These are phyloP conservation scores for Parasarocladium wereldwijsianum DNA, from an alignment of 2,329 filamentous ascomycete genomes.

Conservation along the genomic window DNA sequence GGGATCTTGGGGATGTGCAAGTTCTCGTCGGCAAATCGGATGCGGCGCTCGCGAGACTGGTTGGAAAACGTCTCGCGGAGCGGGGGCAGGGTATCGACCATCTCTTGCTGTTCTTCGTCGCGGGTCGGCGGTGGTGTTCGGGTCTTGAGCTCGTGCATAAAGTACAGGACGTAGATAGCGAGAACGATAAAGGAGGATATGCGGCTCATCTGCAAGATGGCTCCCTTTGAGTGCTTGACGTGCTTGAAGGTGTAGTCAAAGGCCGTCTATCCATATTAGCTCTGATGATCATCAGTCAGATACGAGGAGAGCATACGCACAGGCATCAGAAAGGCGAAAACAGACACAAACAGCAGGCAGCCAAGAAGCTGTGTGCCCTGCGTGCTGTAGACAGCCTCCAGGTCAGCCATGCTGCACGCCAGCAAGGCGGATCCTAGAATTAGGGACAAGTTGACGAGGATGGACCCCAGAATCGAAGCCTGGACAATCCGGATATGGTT, in stretches of 20 bases:
- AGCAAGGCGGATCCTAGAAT: constrained; percentile 66
- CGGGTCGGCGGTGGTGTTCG: constrained; percentile 55
- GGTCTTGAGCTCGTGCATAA: constrained; percentile 63
- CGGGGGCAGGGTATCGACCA: constrained; percentile 19
- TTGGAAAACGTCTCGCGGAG: not conserved
- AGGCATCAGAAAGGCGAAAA: constrained; percentile 23
- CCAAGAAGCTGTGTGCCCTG: constrained; percentile 20
- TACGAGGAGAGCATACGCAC: constrained; percentile 11
- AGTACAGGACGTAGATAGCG: constrained; percentile 57
- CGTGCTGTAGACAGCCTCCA: constrained; percentile 37
- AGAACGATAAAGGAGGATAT: constrained; percentile 64
- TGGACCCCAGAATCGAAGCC: constrained; percentile 61
- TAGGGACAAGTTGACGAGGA: constrained; percentile 60
- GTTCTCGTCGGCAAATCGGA: constrained; percentile 14
- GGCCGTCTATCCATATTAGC: constrained; percentile 18
- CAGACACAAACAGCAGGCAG: constrained; percentile 21
- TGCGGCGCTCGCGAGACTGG: not conserved
- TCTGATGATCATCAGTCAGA: too few relatives aligned
- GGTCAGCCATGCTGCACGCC: constrained; percentile 51
- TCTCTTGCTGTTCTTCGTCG: constrained; percentile 42
- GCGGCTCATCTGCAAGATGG: constrained; percentile 59
- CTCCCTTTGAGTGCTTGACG: constrained; percentile 35
- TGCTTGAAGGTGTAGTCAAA: constrained; percentile 39
- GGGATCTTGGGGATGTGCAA: not conserved
- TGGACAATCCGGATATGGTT: constrained; percentile 63